Evolutionary conservation across 345 rosid species (phyloP).

Genomic region (Trapa bicornis): DNA sequence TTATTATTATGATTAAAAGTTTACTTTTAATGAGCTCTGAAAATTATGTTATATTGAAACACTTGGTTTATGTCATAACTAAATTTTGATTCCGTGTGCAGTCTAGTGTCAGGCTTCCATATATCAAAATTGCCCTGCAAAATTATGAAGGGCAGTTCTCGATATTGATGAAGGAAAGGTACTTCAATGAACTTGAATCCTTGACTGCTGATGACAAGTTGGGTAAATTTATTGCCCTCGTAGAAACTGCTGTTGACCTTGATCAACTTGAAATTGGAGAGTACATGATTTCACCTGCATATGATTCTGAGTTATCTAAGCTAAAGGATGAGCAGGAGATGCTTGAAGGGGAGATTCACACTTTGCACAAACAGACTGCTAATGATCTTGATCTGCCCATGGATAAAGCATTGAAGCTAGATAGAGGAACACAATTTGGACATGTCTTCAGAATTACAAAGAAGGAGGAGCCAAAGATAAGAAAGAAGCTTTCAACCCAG

Average conservation of each 20-base stretch:
- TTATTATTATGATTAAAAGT: background rate
- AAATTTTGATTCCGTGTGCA: slow-evolving; percentile 26
- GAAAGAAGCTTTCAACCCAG: slow-evolving; percentile 78
- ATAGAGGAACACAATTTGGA: slow-evolving; percentile 85
- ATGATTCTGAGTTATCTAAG: slow-evolving; percentile 54
- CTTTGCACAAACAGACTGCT: slow-evolving; percentile 77
- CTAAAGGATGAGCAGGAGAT: slow-evolving; percentile 69
- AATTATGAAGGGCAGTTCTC: slow-evolving; percentile 58
- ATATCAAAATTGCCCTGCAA: slow-evolving; percentile 56
- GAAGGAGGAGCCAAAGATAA: slow-evolving; percentile 95
- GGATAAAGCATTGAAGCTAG: slow-evolving; percentile 81
- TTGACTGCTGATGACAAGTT: slow-evolving; percentile 66
- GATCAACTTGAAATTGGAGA: slow-evolving; percentile 95
- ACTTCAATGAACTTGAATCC: slow-evolving; percentile 38
- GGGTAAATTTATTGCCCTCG: slow-evolving; percentile 65
- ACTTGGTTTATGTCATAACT: background rate
- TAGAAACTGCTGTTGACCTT: slow-evolving; percentile 79
- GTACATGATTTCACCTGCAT: slow-evolving; percentile 85
- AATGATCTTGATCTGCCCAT: slow-evolving; percentile 68
- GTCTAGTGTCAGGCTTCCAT: slow-evolving; percentile 85
- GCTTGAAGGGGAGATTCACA: slow-evolving; percentile 62
- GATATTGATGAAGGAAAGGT: slow-evolving; percentile 49
- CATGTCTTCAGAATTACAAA: slow-evolving; percentile 95
- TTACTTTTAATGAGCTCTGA: background rate
- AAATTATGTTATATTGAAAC: background rate